phyloP scores from a whole-genome alignment of 2,329 filamentous ascomycete genomes.

The Fusarium brevicatenulatum region DNA sequence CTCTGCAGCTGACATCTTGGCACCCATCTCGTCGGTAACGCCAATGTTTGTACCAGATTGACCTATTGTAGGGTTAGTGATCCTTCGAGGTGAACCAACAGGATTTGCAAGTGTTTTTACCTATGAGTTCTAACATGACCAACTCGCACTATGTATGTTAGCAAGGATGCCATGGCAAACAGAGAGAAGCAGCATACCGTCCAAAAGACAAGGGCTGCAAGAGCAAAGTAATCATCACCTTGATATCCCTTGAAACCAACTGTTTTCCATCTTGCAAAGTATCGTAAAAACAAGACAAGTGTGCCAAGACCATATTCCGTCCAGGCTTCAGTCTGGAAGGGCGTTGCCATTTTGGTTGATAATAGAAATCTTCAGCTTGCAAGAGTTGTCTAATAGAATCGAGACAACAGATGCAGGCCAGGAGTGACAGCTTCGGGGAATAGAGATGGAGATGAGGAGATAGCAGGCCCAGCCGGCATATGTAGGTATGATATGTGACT shows the following conservation, averaged over 20 bases:
- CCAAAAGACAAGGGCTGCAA: conserved; percentile 51
- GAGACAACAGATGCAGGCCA: background rate
- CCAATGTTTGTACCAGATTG: conserved; percentile 54
- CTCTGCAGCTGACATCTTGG: conserved; percentile 45
- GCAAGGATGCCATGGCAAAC: background rate
- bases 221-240: conserved; percentile 56
- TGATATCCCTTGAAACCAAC: conserved; percentile 55
- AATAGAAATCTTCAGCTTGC: background rate
- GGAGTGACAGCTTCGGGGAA: background rate
- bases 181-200: conserved; percentile 43
- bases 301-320: conserved; percentile 55
- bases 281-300: conserved; percentile 51
- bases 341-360: conserved; percentile 46
- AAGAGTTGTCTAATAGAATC: background rate
- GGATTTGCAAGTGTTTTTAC: conserved; percentile 28
- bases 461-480: background rate
- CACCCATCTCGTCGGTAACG: conserved; percentile 46
- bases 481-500: background rate
- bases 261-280: conserved; percentile 51
- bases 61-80: conserved; percentile 42
- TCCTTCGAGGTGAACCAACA: background rate
- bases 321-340: conserved; percentile 57
- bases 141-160: conserved; percentile 37
- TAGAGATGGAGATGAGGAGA: background rate
- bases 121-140: conserved; percentile 49